Conservation (phyloP, 345 rosid species). For the Salix udensis region DNA sequence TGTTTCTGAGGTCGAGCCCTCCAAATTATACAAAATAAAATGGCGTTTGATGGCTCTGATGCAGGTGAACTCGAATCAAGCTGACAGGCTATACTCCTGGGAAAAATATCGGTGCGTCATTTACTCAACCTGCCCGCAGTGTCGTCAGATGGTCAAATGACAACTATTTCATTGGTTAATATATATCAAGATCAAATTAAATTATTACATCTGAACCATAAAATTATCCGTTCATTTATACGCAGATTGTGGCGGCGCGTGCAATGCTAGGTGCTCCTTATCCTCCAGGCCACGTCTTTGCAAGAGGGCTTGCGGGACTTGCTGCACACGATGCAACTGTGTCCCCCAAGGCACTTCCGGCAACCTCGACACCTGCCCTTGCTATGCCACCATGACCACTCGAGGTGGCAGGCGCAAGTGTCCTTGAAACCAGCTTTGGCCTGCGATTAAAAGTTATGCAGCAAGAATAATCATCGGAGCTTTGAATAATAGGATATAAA, state of each 20-base stretch:
- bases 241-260: constrained; percentile 17
- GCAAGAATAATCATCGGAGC: neutral
- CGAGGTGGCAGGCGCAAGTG: constrained; percentile 32
- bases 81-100: neutral
- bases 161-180: too few relatives aligned
- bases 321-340: constrained; percentile 27
- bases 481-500: neutral
- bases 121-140: neutral
- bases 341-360: constrained; percentile 36
- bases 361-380: constrained; percentile 22
- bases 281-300: constrained; percentile 28
- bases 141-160: neutral
- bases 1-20: too few relatives aligned
- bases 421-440: neutral
- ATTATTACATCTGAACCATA: too few relatives aligned
- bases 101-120: neutral
- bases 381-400: constrained; percentile 29
- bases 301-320: constrained; percentile 31
- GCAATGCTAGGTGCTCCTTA: constrained; percentile 17
- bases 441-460: neutral
- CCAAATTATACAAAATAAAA: too few relatives aligned
- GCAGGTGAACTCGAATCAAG: neutral
- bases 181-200: neutral
- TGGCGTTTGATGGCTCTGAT: neutral
- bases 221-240: too few relatives aligned